Conservation (phyloP, 352 stramenopile genomes). For the Globisporangium carolinianum region DNA sequence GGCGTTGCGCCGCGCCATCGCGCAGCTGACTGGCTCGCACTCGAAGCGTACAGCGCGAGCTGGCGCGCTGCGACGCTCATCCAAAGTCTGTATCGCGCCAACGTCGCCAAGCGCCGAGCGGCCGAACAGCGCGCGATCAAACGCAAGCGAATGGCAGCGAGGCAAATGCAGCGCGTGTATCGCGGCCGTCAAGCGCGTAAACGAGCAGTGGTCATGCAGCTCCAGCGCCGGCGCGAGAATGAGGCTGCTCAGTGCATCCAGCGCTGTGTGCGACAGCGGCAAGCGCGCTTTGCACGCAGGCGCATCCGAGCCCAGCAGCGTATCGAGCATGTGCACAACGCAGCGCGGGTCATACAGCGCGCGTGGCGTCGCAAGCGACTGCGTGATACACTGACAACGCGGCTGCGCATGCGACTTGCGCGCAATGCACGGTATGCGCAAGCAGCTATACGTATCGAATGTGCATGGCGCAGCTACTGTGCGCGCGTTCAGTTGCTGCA, state of each 20-base stretch:
- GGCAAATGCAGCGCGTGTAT: conserved; percentile 54
- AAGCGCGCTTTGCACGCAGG: conserved; percentile 6
- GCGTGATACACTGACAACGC: conserved; percentile 20
- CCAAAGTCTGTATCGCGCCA: conserved; percentile 59
- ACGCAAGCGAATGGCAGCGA: conserved; percentile 46
- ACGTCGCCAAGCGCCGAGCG: conserved; percentile 33
- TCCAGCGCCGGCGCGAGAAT: conserved; percentile 48
- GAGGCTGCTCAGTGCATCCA: conserved; percentile 59
- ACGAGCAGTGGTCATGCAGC: conserved; percentile 25
- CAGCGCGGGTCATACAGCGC: conserved; percentile 30
- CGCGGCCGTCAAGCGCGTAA: conserved; percentile 52
- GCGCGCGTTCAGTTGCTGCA: conserved; percentile 21
- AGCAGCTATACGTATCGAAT: conserved; percentile 60
- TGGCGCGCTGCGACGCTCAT: conserved; percentile 61
- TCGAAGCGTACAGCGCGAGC: conserved; percentile 82
- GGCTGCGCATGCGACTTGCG: conserved; percentile 9
- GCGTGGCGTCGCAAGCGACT: conserved; percentile 40
- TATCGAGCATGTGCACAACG: conserved; percentile 16
- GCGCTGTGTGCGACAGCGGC: conserved; percentile 32
- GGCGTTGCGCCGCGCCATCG: conserved; percentile 72
- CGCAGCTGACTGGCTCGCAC: conserved; percentile 68
- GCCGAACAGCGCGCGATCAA: conserved; percentile 38
- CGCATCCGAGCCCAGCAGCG: conserved; percentile 12
- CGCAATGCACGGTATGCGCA: conserved; percentile 11
- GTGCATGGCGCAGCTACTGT: conserved; percentile 56